Percentiles rank a stretch among this genome's conserved stretches.
These are phyloP conservation scores for Ophiostoma ulmi DNA, from an alignment of 2,329 filamentous ascomycete species.

Conservation along the genomic window DNA sequence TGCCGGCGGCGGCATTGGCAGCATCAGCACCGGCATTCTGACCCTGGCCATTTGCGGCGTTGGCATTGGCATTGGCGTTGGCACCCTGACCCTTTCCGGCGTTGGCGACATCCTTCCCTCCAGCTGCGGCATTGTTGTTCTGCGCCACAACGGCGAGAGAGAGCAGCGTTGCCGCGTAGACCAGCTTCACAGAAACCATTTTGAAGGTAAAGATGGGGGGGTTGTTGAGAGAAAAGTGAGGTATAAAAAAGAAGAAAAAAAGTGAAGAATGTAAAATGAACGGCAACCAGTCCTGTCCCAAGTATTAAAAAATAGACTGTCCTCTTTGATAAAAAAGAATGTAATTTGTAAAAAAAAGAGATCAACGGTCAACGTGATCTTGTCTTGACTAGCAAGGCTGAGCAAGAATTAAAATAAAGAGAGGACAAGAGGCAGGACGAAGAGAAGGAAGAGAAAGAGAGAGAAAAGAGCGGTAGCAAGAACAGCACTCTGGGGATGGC, in stretches of 20 bases:
- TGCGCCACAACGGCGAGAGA: constrained; percentile 30
- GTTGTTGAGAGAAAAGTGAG: neutral
- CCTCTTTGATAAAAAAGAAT: constrained; percentile 25
- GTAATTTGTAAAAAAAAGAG: constrained; percentile 27
- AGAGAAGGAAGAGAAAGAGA: constrained; percentile 18
- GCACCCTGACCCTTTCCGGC: neutral
- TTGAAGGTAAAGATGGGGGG: constrained; percentile 22
- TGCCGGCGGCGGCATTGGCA: neutral
- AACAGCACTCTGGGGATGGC: constrained; percentile 21
- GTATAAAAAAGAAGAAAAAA: constrained; percentile 1
- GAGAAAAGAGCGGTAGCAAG: constrained; percentile 21
- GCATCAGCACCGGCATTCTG: neutral
- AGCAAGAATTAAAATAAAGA: constrained; percentile 26
- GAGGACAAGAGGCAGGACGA: constrained; percentile 23
- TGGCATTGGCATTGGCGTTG: neutral
- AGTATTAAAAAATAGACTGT: constrained; percentile 22
- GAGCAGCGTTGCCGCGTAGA: constrained; percentile 32
- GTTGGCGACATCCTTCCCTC: neutral
- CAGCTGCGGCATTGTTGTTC: constrained; percentile 21
- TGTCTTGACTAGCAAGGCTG: constrained; percentile 32
- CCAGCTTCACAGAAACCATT: constrained; percentile 32
- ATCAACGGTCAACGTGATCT: constrained; percentile 36
- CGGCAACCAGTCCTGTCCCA: constrained; percentile 24
- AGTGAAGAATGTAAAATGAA: constrained; percentile 15
- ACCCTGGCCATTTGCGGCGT: neutral